Conservation (phyloP, 1,139 yeast genomes). For the Meyerozyma elateridarum region DNA sequence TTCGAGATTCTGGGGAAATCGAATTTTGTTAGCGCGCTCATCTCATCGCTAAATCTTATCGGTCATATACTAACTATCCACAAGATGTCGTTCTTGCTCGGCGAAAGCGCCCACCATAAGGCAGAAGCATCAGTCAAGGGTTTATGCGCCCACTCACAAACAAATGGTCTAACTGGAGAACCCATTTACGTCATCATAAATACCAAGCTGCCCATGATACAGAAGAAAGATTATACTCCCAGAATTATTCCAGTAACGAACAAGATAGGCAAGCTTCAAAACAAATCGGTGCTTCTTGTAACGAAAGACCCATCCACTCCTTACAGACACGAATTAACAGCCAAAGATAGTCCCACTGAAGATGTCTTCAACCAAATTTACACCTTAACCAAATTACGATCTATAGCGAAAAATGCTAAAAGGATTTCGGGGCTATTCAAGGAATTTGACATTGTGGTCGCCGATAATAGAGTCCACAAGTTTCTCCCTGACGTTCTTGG, state of each 20-base stretch:
- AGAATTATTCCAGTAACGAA: constrained; percentile 60
- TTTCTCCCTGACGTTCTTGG: constrained; percentile 54
- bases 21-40: too few relatives aligned
- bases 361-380: constrained; percentile 55
- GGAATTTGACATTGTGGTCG: constrained; percentile 61
- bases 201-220: constrained; percentile 44
- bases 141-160: too few relatives aligned
- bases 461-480: constrained; percentile 61
- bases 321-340: constrained; percentile 44
- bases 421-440: constrained; percentile 44
- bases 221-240: constrained; percentile 54
- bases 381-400: constrained; percentile 52
- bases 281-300: constrained; percentile 50
- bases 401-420: constrained; percentile 40
- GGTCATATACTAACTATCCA: too few relatives aligned
- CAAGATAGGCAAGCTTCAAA: constrained; percentile 42
- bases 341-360: constrained; percentile 50
- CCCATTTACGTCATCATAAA: constrained; percentile 51
- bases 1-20: too few relatives aligned
- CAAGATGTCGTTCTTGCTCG: too few relatives aligned
- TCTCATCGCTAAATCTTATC: too few relatives aligned
- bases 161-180: too few relatives aligned
- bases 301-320: constrained; percentile 65
- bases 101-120: too few relatives aligned
- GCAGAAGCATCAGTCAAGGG: too few relatives aligned